Percentiles rank a stretch among this genome's conserved stretches.
These are phyloP conservation scores for Pleurozium schreberi DNA, from an alignment of 225 moss, liverwort and hornwort genomes.

Conservation along the genomic window DNA sequence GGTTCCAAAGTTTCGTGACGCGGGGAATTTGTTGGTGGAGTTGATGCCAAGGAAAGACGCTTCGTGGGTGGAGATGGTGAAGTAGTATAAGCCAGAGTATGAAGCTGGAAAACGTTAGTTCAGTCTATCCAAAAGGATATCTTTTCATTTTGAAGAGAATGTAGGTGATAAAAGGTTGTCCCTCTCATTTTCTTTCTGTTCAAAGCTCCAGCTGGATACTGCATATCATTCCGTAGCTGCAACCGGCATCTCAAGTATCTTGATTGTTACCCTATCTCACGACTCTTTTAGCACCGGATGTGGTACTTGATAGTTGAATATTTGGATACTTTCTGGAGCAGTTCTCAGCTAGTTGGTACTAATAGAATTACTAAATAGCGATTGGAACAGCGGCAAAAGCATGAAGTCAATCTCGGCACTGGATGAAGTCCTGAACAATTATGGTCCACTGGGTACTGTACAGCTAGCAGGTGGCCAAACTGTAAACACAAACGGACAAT, in stretches of 20 bases:
- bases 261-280: no score
- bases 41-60: constrained; percentile 11
- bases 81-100: constrained; percentile 1
- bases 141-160: not conserved
- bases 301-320: not conserved
- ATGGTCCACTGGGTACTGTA: not conserved
- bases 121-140: not conserved
- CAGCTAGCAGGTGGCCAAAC: not conserved
- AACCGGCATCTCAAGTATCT: not conserved
- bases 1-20: not conserved
- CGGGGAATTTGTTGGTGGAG: not conserved
- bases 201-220: not conserved
- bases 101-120: constrained; percentile 6
- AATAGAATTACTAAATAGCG: not conserved
- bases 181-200: not conserved
- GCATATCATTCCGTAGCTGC: not conserved
- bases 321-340: not conserved
- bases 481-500: not conserved
- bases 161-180: no score
- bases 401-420: not conserved
- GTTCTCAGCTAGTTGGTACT: not conserved
- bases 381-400: not conserved
- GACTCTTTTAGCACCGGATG: not conserved
- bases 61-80: constrained; percentile 17
- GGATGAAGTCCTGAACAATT: not conserved